Base-by-base conservation (phyloP, 306 rosid genomes). In the Cucurbita maxima region DNA sequence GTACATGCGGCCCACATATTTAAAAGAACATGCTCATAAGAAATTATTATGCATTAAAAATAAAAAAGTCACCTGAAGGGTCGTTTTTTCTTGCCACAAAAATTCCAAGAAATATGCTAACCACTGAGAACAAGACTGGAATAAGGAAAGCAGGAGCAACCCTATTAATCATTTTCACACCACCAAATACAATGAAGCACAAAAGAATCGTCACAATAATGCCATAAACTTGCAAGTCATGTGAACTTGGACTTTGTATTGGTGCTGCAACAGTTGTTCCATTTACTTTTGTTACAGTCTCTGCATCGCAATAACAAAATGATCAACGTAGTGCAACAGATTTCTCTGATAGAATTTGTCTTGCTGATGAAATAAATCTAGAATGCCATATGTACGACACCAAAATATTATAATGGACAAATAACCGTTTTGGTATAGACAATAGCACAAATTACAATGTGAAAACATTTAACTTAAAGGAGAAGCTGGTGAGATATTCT, bases 111-210 rank as follows among this genome's bases (percentile, higher is more conserved):
- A 80, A 89, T 78, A 95, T 95, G 92, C 91, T 86, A 75, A 83
- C 5, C 56, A 95, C 77, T 5, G 99, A 95, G 86, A 95, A 83
- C 78, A 95, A 48, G 77, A 91, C 99, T 59, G 99, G 92, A 75
- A 95, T 76, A 60, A 95, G 97, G 82, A 95, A 91, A 58, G 99
- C 96, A 68, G 99, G 99, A 0, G 99, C 99, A 79, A 95, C 99
- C 86, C 97, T 87, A 79, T 95, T 95, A 77, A 95, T 95, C 80
- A 95, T 95, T 85, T 88, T 95, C 76, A 91, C 99, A 63, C 99
- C 99, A 77, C 99, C 99, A 84, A 95, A 95, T 75, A 95, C 99
- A 83, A 95, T 77, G 83, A 95, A 91, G 92, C 97, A 91, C 64
- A 95, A 85, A 48, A 95, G 4, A 71, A 95, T 88, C n/a, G 99